Conservation (phyloP, 2,329 filamentous ascomycete species). For the Paecilomyces dactylethromorphus region DNA sequence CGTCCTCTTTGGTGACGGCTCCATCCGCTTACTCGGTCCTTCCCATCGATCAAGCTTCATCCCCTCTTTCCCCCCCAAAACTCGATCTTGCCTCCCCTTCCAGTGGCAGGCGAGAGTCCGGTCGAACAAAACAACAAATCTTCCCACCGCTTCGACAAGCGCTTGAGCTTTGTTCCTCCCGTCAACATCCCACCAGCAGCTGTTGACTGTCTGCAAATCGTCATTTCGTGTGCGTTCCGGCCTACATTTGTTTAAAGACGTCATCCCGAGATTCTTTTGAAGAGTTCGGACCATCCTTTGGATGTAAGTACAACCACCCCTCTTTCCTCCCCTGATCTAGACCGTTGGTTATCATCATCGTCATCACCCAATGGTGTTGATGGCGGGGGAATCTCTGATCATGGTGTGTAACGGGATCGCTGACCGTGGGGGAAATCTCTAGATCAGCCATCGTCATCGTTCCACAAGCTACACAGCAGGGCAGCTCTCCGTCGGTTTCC, state of each 20-base stretch:
- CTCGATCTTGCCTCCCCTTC: conserved; percentile 11
- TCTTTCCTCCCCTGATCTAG: not conserved
- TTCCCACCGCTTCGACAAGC: not conserved
- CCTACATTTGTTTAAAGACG: conserved; percentile 5
- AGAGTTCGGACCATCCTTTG: conserved; percentile 2
- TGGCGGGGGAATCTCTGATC: not conserved
- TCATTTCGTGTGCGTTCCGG: conserved; percentile 2
- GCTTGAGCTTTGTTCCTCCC: conserved; percentile 4
- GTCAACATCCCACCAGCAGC: conserved; percentile 2
- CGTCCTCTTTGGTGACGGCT: conserved; percentile 15
- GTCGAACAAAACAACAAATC: not conserved
- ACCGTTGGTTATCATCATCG: not conserved
- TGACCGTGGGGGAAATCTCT: conserved; percentile 15
- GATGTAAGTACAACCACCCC: not conserved
- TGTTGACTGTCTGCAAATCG: not conserved
- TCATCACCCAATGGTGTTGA: not conserved
- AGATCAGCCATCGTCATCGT: conserved; percentile 10
- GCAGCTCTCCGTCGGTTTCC: conserved; percentile 18
- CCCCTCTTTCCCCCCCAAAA: conserved; percentile 6
- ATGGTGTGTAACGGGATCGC: conserved; percentile 5
- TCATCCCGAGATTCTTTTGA: conserved; percentile 6
- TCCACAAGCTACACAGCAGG: not conserved
- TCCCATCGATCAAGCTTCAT: conserved; percentile 13
- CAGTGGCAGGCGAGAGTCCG: conserved; percentile 8
- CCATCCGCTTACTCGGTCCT: conserved; percentile 16